Conservation (phyloP, 2,329 filamentous ascomycete species). For the Pseudogymnoascus sp. region DNA sequence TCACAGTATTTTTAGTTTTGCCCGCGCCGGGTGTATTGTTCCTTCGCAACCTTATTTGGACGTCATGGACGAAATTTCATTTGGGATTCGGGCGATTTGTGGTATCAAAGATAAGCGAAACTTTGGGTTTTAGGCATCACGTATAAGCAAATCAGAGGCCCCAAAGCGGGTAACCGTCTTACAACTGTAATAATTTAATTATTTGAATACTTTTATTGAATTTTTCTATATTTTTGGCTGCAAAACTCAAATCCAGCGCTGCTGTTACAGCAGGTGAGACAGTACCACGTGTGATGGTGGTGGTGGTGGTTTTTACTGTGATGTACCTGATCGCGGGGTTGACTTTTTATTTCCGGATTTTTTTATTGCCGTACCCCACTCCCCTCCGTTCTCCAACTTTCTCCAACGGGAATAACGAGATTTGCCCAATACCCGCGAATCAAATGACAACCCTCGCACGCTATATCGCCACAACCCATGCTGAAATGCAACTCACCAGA, state of each 20-base stretch:
- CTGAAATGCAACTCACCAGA: background rate
- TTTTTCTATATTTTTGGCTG: background rate
- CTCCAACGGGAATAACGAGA: conserved; percentile 6
- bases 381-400: background rate
- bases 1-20: background rate
- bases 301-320: too few species aligned
- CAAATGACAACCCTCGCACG: background rate
- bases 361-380: conserved; percentile 1
- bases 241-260: background rate
- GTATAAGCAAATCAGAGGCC: background rate
- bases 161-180: background rate
- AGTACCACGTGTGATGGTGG: background rate
- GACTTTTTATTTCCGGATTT: background rate
- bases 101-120: conserved; percentile 9
- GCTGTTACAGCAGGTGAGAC: background rate
- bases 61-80: conserved; percentile 1
- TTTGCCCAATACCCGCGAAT: background rate
- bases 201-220: background rate
- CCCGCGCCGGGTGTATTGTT: background rate
- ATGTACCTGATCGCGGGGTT: background rate
- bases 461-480: background rate
- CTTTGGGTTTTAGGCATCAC: conserved; percentile 2
- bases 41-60: conserved; percentile 1
- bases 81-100: background rate
- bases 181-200: background rate